phyloP scores from a whole-genome alignment of 1,284 basidiomycete genomes.

The Trichosporon ovoides region DNA sequence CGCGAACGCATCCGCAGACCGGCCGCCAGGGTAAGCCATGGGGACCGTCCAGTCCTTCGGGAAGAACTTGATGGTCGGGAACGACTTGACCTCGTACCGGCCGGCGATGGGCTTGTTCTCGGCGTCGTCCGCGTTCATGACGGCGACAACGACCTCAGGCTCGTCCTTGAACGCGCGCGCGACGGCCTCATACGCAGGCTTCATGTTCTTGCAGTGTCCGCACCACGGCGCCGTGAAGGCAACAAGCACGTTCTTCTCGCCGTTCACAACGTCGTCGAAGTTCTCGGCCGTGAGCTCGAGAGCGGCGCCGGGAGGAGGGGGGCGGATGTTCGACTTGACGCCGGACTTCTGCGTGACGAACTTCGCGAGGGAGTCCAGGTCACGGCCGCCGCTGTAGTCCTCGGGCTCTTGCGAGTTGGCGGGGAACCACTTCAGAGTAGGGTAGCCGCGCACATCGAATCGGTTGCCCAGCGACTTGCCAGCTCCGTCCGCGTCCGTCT shows the following conservation, averaged over 20 bases:
- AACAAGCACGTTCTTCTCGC: slow-evolving; percentile 77
- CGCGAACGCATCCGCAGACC: slow-evolving; percentile 51
- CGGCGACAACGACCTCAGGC: slow-evolving; percentile 74
- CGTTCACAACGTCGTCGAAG: slow-evolving; percentile 69
- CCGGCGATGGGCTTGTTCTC: slow-evolving; percentile 69
- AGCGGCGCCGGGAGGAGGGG: slow-evolving; percentile 72
- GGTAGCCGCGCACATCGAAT: slow-evolving; percentile 79
- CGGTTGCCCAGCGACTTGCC: slow-evolving; percentile 57
- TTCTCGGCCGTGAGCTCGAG: slow-evolving; percentile 63
- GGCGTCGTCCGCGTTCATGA: slow-evolving; percentile 81
- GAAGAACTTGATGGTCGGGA: slow-evolving; percentile 95
- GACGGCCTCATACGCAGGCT: slow-evolving; percentile 81
- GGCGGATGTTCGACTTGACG: slow-evolving; percentile 77
- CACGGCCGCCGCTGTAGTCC: slow-evolving; percentile 71
- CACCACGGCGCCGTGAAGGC: slow-evolving; percentile 69
- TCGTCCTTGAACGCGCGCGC: slow-evolving; percentile 74
- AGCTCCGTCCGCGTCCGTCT: slow-evolving; percentile 84
- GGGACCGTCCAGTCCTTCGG: slow-evolving; percentile 58
- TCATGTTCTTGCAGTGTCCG: slow-evolving; percentile 54
- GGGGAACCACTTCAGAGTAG: slow-evolving; percentile 89
- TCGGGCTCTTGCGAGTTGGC: slow-evolving; percentile 58
- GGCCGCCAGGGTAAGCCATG: slow-evolving; percentile 55
- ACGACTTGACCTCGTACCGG: slow-evolving; percentile 67
- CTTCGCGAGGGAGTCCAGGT: slow-evolving; percentile 66
- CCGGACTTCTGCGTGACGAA: slow-evolving; percentile 74